Evolutionary conservation across 345 rosid species (phyloP), one percentile per base, ranked within the genome.

Genomic region (Citropsis articulata): DNA sequence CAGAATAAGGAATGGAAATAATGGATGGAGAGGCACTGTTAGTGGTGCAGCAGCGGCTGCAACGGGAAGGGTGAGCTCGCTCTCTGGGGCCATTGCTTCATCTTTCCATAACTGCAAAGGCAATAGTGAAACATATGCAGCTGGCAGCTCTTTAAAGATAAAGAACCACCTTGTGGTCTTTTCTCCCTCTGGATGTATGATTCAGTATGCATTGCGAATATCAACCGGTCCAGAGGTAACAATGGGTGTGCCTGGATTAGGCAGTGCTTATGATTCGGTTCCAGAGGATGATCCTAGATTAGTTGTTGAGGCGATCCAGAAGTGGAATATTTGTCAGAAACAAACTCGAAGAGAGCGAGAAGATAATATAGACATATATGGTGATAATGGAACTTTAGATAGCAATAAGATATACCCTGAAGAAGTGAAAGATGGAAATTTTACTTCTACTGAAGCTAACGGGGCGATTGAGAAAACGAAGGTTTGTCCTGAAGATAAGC

Each of bases 11-110:
- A 91, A 87, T 60, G 96, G 93, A 67, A 85, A 73, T 76, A 84
- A 79, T 80, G 98, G 97, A 61, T 96, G 98, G 99, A 87, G 86
- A 80, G 94, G 94, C 55, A 84, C 94, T 0, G 84, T 92, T 50
- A 91, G 85, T 75, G 94, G 92, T 72, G 97, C 95, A 72, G 95
- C 97, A 27, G 91, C 90, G 28, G 97, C 94, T 78, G 98, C 99
- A 45, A 85, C 97, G 5, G 99, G 99, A 79, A 91, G 89, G 80
- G 77, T 78, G 79, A 84, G 82, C 85, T 85, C 93, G 60, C 74
- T 88, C 79, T 83, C 91, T 1, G 95, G 97, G 71, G 90, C 96
- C 65, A 85, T 90, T 78, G 90, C 98, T 63, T 91, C 97, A 53
- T 77, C 90, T 38, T 95, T 95, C 81, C 91, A 90, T 83, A 82